Evolutionary conservation across 495 filamentous ascomycete species (phyloP).

Genomic region (Xylaria cubensis): DNA sequence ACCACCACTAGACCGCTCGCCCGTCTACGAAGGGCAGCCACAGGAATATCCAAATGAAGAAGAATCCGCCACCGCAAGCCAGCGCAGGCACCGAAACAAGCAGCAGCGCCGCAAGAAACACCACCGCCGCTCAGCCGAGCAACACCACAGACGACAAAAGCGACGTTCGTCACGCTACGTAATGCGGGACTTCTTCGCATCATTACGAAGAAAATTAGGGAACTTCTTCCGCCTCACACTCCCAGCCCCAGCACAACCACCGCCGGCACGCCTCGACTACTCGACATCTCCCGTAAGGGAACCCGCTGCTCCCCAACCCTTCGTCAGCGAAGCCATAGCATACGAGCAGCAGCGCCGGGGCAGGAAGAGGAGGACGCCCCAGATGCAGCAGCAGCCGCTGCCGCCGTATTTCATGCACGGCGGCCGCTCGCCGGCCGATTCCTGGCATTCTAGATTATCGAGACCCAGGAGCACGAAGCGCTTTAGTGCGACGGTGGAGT

Average conservation of each 20-base stretch:
- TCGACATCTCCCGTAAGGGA: not conserved
- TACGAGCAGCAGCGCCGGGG: not conserved
- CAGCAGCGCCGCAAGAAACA: conserved; percentile 22
- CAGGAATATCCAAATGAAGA: not conserved
- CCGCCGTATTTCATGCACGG: conserved; percentile 26
- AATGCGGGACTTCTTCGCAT: conserved; percentile 20
- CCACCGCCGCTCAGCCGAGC: conserved; percentile 11
- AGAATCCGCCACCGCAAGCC: not conserved
- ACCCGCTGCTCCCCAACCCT: not conserved
- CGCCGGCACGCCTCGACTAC: not conserved
- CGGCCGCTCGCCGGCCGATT: conserved; percentile 19
- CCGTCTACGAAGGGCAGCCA: not conserved
- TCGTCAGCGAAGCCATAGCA: no score
- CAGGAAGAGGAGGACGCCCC: not conserved
- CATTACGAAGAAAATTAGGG: conserved; percentile 20
- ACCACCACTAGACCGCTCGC: not conserved
- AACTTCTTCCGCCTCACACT: conserved; percentile 11
- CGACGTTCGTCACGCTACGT: not conserved
- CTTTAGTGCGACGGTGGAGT: conserved; percentile 1
- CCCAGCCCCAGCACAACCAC: not conserved
- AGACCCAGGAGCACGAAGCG: not conserved
- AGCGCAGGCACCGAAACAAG: not conserved
- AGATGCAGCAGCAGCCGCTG: not conserved
- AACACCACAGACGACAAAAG: conserved; percentile 15
- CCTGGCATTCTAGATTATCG: not conserved